phyloP scores from a whole-genome alignment of 1,284 basidiomycete genomes.

The Trichosporon sp. region DNA sequence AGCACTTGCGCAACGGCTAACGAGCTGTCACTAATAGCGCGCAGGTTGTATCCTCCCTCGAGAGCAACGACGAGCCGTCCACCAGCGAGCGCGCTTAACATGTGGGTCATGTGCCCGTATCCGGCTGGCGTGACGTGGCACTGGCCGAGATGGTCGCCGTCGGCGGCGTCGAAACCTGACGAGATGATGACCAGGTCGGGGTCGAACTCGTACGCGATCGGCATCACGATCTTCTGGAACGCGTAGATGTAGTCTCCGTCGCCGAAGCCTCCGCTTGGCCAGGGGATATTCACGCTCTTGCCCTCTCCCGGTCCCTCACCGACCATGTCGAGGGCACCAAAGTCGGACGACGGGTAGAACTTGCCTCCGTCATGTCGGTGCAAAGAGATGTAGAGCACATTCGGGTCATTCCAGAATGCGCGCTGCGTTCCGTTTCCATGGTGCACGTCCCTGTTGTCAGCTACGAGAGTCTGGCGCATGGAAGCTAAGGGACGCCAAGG shows the following conservation, averaged over 20 bases:
- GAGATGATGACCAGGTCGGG: constrained; percentile 97
- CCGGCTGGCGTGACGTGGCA: constrained; percentile 90
- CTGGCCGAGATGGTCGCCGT: constrained; percentile 86
- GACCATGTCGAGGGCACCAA: constrained; percentile 80
- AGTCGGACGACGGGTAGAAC: constrained; percentile 91
- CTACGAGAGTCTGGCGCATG: no score
- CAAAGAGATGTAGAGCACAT: constrained; percentile 92
- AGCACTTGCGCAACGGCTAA: constrained; percentile 82
- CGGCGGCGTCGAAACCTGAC: constrained; percentile 95
- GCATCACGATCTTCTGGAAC: constrained; percentile 94
- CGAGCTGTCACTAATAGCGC: constrained; percentile 83
- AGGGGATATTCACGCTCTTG: constrained; percentile 93
- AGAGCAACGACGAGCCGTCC: constrained; percentile 90
- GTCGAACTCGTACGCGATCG: constrained; percentile 92
- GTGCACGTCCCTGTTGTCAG: constrained; percentile 81
- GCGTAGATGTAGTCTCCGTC: constrained; percentile 97
- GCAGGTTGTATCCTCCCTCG: constrained; percentile 96
- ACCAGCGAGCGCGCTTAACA: constrained; percentile 84
- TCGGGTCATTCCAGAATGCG: constrained; percentile 88
- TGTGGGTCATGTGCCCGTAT: constrained; percentile 98
- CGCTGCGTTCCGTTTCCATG: constrained; percentile 98
- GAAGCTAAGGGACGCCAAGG: no score
- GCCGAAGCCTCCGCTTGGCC: constrained; percentile 83
- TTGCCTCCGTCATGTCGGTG: constrained; percentile 89
- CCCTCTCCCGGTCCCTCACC: constrained; percentile 82